These are phyloP conservation scores for Emergomyces pasteurianus DNA, from an alignment of 2,329 filamentous ascomycete genomes.

Conservation along the genomic window DNA sequence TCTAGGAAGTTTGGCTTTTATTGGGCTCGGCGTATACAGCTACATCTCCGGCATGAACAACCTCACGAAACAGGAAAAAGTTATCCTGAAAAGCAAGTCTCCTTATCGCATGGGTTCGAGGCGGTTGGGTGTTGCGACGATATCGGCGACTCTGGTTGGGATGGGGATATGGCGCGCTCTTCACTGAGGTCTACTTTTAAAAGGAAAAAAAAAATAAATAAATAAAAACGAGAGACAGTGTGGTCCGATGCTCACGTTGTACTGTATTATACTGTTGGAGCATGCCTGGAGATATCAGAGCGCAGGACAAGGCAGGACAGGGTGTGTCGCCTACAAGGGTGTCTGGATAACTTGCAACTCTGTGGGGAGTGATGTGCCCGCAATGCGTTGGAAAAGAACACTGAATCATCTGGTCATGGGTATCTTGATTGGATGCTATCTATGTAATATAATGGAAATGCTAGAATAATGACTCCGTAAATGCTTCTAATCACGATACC, in stretches of 20 bases:
- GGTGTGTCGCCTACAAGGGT: background rate
- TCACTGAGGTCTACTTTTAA: too few species aligned
- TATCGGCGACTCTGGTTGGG: conserved; percentile 56
- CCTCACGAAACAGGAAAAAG: conserved; percentile 49
- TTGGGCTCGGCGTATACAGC: conserved; percentile 64
- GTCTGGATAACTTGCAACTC: background rate
- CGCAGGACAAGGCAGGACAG: background rate
- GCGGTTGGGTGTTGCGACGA: conserved; percentile 52
- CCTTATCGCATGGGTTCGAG: conserved; percentile 62
- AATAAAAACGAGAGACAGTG: too few species aligned
- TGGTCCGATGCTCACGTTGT: too few species aligned
- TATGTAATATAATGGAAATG: conserved; percentile 8
- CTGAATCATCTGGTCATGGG: conserved; percentile 4
- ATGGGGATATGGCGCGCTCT: conserved; percentile 56
- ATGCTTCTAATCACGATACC: background rate
- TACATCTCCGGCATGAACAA: conserved; percentile 64
- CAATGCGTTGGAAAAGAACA: background rate
- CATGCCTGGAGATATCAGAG: too few species aligned
- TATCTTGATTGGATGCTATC: conserved; percentile 10
- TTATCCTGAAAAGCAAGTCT: conserved; percentile 56
- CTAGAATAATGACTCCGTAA: conserved; percentile 4
- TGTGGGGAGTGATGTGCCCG: background rate
- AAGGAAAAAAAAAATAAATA: too few species aligned
- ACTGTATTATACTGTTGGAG: too few species aligned
- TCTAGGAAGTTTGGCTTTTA: conserved; percentile 51